phyloP scores from a whole-genome alignment of 78 protist genomes.

The Guillardia theta region DNA sequence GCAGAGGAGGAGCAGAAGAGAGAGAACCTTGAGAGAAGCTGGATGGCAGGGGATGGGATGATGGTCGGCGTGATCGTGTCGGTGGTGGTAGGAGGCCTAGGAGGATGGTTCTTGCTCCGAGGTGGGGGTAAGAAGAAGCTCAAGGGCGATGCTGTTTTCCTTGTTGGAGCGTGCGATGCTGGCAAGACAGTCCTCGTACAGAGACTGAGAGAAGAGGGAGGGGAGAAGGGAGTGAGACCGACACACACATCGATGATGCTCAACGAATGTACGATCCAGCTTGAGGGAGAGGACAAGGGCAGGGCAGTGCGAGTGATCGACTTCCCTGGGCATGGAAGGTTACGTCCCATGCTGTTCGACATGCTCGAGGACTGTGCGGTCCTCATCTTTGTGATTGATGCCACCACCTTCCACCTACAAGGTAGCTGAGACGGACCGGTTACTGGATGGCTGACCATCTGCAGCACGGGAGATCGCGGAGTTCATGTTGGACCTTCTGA shows the following conservation, averaged over 20 bases:
- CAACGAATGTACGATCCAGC: neutral
- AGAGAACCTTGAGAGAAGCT: too few relatives aligned
- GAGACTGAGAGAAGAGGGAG: neutral
- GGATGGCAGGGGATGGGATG: too few relatives aligned
- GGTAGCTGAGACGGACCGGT: neutral
- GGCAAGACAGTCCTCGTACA: neutral
- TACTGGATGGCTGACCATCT: too few relatives aligned
- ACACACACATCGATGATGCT: neutral
- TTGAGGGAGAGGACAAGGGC: neutral
- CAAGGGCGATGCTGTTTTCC: neutral
- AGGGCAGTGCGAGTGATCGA: neutral
- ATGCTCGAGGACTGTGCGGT: neutral
- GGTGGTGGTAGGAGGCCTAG: neutral
- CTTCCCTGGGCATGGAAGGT: neutral
- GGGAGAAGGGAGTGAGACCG: neutral
- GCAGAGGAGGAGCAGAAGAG: too few relatives aligned
- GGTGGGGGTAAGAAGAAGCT: neutral
- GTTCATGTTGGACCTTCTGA: neutral
- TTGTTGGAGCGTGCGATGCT: neutral
- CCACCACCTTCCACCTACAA: neutral
- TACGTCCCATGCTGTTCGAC: neutral
- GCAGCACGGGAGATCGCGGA: neutral
- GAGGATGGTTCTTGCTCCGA: neutral
- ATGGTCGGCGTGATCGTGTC: neutral
- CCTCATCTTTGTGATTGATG: neutral